Evolutionary conservation across 805 yeast genomes (phyloP).

Genomic region (Yamadazyma phyllophila): DNA sequence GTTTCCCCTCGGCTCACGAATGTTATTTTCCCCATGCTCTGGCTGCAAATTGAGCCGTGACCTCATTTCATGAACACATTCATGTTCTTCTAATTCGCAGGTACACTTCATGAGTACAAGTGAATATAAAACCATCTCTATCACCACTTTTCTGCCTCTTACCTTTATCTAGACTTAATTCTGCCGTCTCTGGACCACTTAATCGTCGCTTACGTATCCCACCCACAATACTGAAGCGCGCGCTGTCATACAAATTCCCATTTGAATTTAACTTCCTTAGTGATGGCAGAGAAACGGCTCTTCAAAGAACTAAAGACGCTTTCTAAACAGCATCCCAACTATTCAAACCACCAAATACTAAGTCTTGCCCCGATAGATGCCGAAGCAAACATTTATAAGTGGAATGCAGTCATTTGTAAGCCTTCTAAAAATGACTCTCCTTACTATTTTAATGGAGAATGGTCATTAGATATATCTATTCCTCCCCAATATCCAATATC

Average conservation of each 20-base stretch:
- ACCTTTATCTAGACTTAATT: no score
- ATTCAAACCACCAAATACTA: slow-evolving; percentile 37
- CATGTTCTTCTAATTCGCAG: no score
- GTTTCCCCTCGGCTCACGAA: no score
- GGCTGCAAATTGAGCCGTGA: no score
- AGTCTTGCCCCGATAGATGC: slow-evolving; percentile 43
- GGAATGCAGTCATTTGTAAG: slow-evolving; percentile 54
- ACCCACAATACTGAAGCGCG: no score
- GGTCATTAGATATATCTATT: slow-evolving; percentile 48
- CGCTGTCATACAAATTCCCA: background rate
- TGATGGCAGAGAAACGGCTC: slow-evolving; percentile 42
- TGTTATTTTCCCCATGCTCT: no score
- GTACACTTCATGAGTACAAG: no score
- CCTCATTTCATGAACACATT: no score
- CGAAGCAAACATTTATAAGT: slow-evolving; percentile 42
- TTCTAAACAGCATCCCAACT: slow-evolving; percentile 24
- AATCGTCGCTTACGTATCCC: no score
- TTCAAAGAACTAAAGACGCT: slow-evolving; percentile 39
- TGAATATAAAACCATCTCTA: no score
- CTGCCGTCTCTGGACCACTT: no score
- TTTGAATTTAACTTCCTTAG: background rate
- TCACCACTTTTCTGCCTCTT: no score
- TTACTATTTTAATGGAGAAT: slow-evolving; percentile 48
- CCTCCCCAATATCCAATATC: slow-evolving; percentile 52
- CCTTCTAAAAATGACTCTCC: slow-evolving; percentile 46